Conservation (phyloP, 140 eudicot genomes). For the Erigeron philadelphicus region DNA sequence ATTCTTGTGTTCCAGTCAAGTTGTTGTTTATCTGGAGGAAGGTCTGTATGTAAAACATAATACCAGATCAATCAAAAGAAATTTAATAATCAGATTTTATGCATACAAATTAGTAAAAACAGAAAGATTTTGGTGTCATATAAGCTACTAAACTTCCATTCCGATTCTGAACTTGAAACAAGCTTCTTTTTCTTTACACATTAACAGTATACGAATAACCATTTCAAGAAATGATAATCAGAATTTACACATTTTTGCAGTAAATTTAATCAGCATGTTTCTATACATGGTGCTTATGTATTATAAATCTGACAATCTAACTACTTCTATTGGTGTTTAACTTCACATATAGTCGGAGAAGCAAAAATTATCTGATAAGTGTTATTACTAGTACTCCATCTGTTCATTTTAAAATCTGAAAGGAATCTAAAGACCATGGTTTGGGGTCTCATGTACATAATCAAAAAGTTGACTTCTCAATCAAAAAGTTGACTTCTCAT, state of each 20-base stretch:
- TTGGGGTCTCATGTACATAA: too few species aligned
- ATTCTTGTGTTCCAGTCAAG: conserved; percentile 90
- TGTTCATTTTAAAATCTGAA: too few species aligned
- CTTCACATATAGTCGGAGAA: too few species aligned
- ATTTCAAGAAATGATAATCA: too few species aligned
- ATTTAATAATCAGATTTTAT: background rate
- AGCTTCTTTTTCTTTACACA: background rate
- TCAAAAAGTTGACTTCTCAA: too few species aligned
- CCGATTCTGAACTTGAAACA: background rate
- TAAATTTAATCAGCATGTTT: background rate
- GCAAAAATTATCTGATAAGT: too few species aligned
- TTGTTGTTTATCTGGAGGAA: conserved; percentile 59
- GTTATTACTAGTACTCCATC: too few species aligned
- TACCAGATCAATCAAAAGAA: background rate
- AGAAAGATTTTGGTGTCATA: background rate
- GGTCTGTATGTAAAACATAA: conserved; percentile 38
- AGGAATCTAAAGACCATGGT: too few species aligned
- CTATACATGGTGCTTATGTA: background rate
- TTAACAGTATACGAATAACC: background rate
- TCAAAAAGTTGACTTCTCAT: too few species aligned
- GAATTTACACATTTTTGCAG: background rate
- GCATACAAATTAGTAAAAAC: background rate
- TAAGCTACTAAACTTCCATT: background rate
- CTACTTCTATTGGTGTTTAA: too few species aligned
- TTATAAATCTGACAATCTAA: too few species aligned